Conservation (phyloP, 1,139 yeast species). For the Pichia sp. region DNA sequence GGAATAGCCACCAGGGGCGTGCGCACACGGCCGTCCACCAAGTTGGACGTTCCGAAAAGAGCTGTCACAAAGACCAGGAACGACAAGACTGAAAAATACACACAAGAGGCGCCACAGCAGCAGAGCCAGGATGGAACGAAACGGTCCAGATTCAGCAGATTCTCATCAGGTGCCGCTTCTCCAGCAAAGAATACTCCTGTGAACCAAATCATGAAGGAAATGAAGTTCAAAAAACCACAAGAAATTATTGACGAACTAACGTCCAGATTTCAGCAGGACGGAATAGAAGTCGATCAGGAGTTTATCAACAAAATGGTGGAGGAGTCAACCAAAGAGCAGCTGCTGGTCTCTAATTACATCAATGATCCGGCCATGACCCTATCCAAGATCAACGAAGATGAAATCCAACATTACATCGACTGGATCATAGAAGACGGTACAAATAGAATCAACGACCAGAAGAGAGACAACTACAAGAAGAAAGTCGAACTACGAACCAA, state of each 20-base stretch:
- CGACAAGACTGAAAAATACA: no score
- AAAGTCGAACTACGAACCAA: conserved; percentile 6
- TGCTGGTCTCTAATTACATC: conserved; percentile 18
- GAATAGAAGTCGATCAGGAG: conserved; percentile 29
- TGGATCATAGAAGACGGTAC: conserved; percentile 29
- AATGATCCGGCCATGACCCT: conserved; percentile 17
- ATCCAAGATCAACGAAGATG: conserved; percentile 20
- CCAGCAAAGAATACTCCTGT: neutral
- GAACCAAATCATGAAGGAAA: neutral
- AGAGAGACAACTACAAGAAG: conserved; percentile 4
- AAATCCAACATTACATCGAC: conserved; percentile 26
- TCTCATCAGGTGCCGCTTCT: neutral
- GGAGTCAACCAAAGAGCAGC: conserved; percentile 24
- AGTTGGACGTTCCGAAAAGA: no score
- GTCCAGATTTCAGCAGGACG: conserved; percentile 24
- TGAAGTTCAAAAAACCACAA: conserved; percentile 23
- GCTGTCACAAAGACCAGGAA: no score
- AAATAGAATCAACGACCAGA: conserved; percentile 17
- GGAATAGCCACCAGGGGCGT: neutral
- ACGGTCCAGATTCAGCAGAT: neutral
- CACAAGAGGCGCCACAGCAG: no score
- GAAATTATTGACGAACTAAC: conserved; percentile 27
- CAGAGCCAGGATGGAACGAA: neutral
- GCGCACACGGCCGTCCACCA: no score
- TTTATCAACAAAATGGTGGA: conserved; percentile 28